These are phyloP conservation scores for Alternaria panax DNA, from an alignment of 2,329 filamentous ascomycete species.

Conservation along the genomic window DNA sequence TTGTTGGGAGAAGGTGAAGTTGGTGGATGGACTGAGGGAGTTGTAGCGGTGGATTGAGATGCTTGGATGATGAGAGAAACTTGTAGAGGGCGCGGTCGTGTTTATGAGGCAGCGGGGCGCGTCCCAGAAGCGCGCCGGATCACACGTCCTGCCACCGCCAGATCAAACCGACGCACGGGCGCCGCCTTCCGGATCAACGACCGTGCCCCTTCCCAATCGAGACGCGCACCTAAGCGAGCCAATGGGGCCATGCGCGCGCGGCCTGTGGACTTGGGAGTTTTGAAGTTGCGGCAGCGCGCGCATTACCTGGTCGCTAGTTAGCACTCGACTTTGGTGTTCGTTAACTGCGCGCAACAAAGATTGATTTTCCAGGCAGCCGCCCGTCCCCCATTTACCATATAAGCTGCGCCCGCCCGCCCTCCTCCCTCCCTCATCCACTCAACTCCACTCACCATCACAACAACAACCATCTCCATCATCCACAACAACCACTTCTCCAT, in stretches of 20 bases:
- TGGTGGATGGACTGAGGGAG: background rate
- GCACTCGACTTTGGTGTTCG: slow-evolving; percentile 37
- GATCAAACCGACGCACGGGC: slow-evolving; percentile 45
- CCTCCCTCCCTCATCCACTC: slow-evolving; percentile 47
- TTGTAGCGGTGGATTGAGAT: slow-evolving; percentile 2
- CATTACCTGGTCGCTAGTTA: slow-evolving; percentile 13
- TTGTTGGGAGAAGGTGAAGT: slow-evolving; percentile 11
- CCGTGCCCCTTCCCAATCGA: slow-evolving; percentile 39
- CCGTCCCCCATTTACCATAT: slow-evolving; percentile 46
- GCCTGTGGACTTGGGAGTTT: slow-evolving; percentile 23
- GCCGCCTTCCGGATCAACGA: slow-evolving; percentile 43
- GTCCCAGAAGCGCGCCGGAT: slow-evolving; percentile 33
- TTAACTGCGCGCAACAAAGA: slow-evolving; percentile 27
- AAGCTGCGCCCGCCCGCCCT: slow-evolving; percentile 48
- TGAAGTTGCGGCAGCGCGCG: slow-evolving; percentile 28
- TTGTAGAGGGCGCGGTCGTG: slow-evolving; percentile 24
- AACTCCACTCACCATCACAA: slow-evolving; percentile 37
- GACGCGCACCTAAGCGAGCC: slow-evolving; percentile 33
- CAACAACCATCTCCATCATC: slow-evolving; percentile 30
- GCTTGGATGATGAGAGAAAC: slow-evolving; percentile 25
- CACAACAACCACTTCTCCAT: slow-evolving; percentile 26
- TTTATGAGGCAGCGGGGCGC: slow-evolving; percentile 37
- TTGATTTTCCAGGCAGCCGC: slow-evolving; percentile 48
- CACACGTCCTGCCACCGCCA: slow-evolving; percentile 32
- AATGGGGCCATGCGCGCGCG: slow-evolving; percentile 23